Conservation (phyloP, 306 rosid genomes). For the Cucumis sativus region DNA sequence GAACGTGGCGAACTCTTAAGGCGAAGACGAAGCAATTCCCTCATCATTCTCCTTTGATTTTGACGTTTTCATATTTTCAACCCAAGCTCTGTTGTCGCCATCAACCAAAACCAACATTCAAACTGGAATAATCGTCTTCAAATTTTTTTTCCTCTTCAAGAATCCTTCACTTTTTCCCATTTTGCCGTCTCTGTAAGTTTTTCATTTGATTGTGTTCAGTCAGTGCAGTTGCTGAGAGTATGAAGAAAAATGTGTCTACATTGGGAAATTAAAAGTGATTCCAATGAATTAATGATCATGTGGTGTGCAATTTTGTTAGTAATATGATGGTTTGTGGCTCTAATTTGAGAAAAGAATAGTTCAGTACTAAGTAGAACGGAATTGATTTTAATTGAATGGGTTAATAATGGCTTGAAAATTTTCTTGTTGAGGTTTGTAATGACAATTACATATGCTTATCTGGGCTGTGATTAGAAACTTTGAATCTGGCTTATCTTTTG, state of each 20-base stretch:
- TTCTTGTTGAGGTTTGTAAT: background rate
- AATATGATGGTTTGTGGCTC: background rate
- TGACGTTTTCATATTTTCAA: background rate
- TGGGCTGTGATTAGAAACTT: background rate
- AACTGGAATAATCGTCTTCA: background rate
- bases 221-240: slow-evolving; percentile 2
- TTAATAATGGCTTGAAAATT: background rate
- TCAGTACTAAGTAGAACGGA: background rate
- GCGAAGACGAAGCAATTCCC: background rate
- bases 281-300: background rate
- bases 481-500: background rate
- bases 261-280: background rate
- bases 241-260: background rate
- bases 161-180: background rate
- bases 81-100: background rate
- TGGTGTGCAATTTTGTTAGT: background rate
- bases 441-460: background rate
- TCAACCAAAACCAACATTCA: background rate
- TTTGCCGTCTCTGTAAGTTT: slow-evolving; percentile 10
- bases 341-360: background rate
- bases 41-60: background rate
- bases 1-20: background rate
- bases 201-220: background rate
- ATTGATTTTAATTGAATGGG: background rate
- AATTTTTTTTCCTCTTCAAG: background rate